Base-by-base conservation (phyloP, 805 yeast species). In the Sporopachydermia lactativora region DNA sequence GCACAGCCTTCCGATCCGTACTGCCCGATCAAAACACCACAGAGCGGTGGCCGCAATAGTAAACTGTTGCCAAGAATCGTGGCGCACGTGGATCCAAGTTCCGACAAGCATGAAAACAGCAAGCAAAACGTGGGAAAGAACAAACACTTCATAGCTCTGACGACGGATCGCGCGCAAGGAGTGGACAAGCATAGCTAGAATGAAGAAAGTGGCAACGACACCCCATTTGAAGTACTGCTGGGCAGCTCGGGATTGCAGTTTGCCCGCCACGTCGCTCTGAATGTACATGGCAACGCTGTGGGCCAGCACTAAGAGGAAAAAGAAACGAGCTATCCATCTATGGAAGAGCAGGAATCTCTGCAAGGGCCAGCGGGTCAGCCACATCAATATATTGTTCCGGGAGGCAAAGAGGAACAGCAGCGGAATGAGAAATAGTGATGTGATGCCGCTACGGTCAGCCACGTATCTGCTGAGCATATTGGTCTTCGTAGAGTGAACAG, bases 11-110 rank as follows among this genome's bases (percentile, higher is more conserved):
- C 66, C 59, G 6, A 77, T 44, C 46, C 95, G 67, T 11, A 71
- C 50, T 0, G 73, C 44, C 42, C 88, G 62, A 52, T 85, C 94
- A 47, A 74, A 65, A 1, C 62, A 67, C 95, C 95, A 85, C 5
- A 84, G 63, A 0, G 73, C 77, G 44, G 73, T 66, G 5, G 77
- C 52, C 3, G 74, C 69, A 42, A 71, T 74, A 15, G 68, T 49
- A 59, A 67, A 73, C 42, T 64, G 69, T 48, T 66, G 64, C 68
- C 73, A 72, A 1, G 70, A 71, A 40, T 65, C 60, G 49, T 48
- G 68, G 50, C n/a, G 49, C 54, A 50, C 19, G 55, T 83, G 94
- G 34, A 62, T 60, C 71, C 75, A 81, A 41, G 71, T 66, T 39
- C 72, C 70, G 11, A 64, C 64, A 39, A 77, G 60, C 53, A 77